Base-by-base conservation (phyloP, 352 stramenopile species). In the Pythium guiyangense region DNA sequence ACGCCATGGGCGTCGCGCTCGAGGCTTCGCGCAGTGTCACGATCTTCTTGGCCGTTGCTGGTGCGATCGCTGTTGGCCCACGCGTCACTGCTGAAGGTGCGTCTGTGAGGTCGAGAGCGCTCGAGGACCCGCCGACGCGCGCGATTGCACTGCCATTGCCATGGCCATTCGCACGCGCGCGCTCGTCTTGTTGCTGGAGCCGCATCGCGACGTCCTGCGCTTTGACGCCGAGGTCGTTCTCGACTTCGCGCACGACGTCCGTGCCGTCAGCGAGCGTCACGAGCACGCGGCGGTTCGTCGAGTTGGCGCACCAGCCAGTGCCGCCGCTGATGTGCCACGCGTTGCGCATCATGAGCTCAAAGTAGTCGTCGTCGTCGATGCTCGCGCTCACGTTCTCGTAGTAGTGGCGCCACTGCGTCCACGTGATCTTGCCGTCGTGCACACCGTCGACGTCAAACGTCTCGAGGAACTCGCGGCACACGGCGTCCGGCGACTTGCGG, bases 341-440 rank as follows among this genome's bases (percentile, higher is more conserved):
- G 49, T 90, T 97, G 61, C 86, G 84, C 62, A 97, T 89, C 79
- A 97, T 96, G 26, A 93, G 69, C 64, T 96, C 87, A 57, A 97
- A 97, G 52, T 91, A 94, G 53, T 96, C 84, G 60, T 97, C 86
- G 51, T 90, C 77, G 35, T 95, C 89, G 57, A 97, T 93, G 47
- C 71, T 87, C 6, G 86, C 86, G 48, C 79, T 93, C 5, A 97
- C 69, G 67, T 96, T 96, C 42, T 86, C 70, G 66, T 97, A 97
- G 70, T 97, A 97, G 44, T 90, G 69, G 17, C 64, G 60, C 79
- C 79, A 92, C 59, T 89, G 75, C 4, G 70, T 63, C 67, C 68
- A 85, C 49, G 74, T 77, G 54, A 92, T 74, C 47, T 89, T 86
- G 50, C 82, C 84, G 25, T 92, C 76, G 57, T 86, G 73, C 18